Evolutionary conservation across 371 early-diverging fungal species (phyloP).

Genomic region (Actinomortierella wolfii): DNA sequence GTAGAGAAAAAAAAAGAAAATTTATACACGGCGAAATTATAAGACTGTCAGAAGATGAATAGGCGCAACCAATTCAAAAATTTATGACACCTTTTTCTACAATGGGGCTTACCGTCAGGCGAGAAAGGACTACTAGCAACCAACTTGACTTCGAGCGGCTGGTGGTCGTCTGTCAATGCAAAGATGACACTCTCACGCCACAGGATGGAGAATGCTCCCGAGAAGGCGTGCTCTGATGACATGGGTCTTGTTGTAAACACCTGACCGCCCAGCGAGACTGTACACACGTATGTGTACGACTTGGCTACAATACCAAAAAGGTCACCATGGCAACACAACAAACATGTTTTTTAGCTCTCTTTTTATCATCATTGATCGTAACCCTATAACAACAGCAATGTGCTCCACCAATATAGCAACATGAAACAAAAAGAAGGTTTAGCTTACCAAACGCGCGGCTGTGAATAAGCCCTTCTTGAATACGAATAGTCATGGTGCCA

Average conservation of each 20-base stretch:
- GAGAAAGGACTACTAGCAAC: slow-evolving; percentile 28
- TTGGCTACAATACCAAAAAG: slow-evolving; percentile 12
- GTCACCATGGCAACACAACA: background rate
- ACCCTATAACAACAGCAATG: background rate
- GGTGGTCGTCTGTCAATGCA: slow-evolving; percentile 18
- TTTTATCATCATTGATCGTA: background rate
- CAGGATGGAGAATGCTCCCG: slow-evolving; percentile 18
- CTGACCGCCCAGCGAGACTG: slow-evolving; percentile 21
- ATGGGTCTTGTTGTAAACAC: slow-evolving; percentile 19
- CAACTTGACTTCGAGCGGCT: slow-evolving; percentile 23
- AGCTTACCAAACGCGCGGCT: slow-evolving; percentile 34
- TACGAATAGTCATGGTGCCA: slow-evolving; percentile 32
- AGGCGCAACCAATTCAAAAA: background rate
- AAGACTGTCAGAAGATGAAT: background rate
- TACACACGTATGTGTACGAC: slow-evolving; percentile 26
- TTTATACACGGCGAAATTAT: too few relatives aligned
- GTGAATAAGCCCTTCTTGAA: slow-evolving; percentile 21
- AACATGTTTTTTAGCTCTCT: too few relatives aligned
- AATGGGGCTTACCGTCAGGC: slow-evolving; percentile 29
- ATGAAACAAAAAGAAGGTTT: background rate
- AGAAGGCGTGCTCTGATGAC: slow-evolving; percentile 17
- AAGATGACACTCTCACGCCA: slow-evolving; percentile 42
- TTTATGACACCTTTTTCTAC: too few relatives aligned
- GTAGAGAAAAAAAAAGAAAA: background rate
- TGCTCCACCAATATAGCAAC: background rate